Percentiles rank a stretch among this genome's conserved stretches.
phyloP scores from a whole-genome alignment of 768 basidiomycete species.

The Asterophora parasitica region DNA sequence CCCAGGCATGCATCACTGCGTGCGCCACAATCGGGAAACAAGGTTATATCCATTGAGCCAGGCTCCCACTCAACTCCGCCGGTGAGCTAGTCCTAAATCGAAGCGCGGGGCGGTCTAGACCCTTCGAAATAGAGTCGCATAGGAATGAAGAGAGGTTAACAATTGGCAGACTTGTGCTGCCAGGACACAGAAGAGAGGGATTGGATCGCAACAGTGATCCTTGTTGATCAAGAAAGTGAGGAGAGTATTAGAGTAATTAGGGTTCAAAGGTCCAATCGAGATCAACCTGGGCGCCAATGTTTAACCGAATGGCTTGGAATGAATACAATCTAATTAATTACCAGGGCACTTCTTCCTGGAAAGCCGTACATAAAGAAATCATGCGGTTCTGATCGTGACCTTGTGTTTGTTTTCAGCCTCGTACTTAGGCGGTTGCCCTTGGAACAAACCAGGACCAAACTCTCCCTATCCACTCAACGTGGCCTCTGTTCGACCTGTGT shows the following conservation, averaged over 20 bases:
- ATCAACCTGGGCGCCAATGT: slow-evolving; percentile 20
- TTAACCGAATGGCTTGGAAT: slow-evolving; percentile 8
- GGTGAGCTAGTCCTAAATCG: slow-evolving; percentile 14
- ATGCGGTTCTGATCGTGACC: slow-evolving; percentile 11
- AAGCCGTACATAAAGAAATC: slow-evolving; percentile 2
- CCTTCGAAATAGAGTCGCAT: not conserved
- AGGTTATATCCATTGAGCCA: slow-evolving; percentile 16
- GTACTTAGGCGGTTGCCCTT: not conserved
- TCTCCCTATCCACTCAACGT: not conserved
- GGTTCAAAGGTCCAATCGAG: slow-evolving; percentile 39
- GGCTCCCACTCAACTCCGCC: slow-evolving; percentile 18
- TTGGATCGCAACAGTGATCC: slow-evolving; percentile 2
- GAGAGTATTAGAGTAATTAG: slow-evolving; percentile 54
- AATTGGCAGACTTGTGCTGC: not conserved
- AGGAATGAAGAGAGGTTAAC: not conserved
- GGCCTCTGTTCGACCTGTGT: slow-evolving; percentile 6
- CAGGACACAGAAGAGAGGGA: not conserved
- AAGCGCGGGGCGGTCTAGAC: not conserved
- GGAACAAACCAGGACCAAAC: not conserved
- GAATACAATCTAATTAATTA: slow-evolving; percentile 22
- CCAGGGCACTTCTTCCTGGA: slow-evolving; percentile 6
- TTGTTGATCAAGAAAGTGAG: slow-evolving; percentile 18
- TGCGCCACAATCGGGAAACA: slow-evolving; percentile 16
- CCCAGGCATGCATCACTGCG: not conserved
- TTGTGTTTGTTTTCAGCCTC: slow-evolving; percentile 1